phyloP scores from a whole-genome alignment of 768 basidiomycete genomes.

The Ramaria rubella region DNA sequence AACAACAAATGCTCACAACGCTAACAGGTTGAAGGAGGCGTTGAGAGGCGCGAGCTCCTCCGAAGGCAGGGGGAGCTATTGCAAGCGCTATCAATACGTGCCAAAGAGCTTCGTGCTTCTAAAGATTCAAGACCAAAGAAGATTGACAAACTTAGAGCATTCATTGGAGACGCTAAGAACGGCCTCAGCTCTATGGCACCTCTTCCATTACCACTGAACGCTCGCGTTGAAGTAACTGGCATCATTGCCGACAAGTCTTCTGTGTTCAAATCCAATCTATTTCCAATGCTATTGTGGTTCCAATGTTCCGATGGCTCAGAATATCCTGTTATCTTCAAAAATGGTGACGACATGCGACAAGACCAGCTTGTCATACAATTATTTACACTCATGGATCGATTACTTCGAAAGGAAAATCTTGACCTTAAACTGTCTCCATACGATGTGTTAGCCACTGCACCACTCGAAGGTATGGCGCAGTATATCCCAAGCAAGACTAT shows the following conservation, averaged over 20 bases:
- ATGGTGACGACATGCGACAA: constrained; percentile 97
- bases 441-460: constrained; percentile 87
- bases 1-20: neutral
- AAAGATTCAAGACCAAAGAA: constrained; percentile 96
- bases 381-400: constrained; percentile 96
- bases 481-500: constrained; percentile 96
- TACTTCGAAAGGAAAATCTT: constrained; percentile 90
- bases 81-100: constrained; percentile 76
- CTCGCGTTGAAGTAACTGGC: constrained; percentile 75
- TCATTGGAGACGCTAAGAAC: constrained; percentile 80
- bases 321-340: constrained; percentile 96
- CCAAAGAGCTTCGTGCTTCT: constrained; percentile 78
- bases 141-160: constrained; percentile 88
- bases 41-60: constrained; percentile 80
- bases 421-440: constrained; percentile 90
- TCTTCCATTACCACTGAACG: constrained; percentile 86
- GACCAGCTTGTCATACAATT: constrained; percentile 97
- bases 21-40: constrained; percentile 48
- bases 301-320: constrained; percentile 77
- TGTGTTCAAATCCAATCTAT: constrained; percentile 96
- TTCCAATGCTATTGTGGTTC: constrained; percentile 86
- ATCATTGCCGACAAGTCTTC: constrained; percentile 89
- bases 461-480: constrained; percentile 91
- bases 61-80: constrained; percentile 88
- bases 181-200: constrained; percentile 68